Evolutionary conservation across 495 filamentous ascomycete genomes (phyloP).

Genomic region (Jackrogersella multiformis): DNA sequence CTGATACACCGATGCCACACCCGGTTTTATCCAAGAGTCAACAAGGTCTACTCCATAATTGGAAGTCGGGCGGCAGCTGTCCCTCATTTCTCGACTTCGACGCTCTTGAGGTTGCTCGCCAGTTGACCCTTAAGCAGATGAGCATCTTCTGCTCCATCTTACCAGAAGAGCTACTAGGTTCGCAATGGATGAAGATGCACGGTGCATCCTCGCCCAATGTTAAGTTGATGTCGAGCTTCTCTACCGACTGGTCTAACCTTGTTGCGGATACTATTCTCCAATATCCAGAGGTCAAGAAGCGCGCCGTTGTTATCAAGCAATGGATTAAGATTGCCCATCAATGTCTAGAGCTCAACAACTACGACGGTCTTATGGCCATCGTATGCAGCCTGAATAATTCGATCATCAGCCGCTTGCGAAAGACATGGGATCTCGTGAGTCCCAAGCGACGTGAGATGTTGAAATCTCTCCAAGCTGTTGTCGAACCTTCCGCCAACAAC

Average conservation of each 20-base stretch:
- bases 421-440: slow-evolving; percentile 92
- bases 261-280: slow-evolving; percentile 96
- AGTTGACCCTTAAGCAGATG: slow-evolving; percentile 94
- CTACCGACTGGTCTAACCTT: slow-evolving; percentile 89
- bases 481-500: slow-evolving; percentile 91
- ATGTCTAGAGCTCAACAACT: slow-evolving; percentile 91
- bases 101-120: slow-evolving; percentile 87
- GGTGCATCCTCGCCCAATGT: slow-evolving; percentile 88
- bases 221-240: slow-evolving; percentile 90
- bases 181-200: slow-evolving; percentile 89
- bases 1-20: slow-evolving; percentile 74
- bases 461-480: slow-evolving; percentile 78
- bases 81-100: slow-evolving; percentile 93
- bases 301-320: slow-evolving; percentile 91
- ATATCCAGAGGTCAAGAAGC: slow-evolving; percentile 87
- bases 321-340: slow-evolving; percentile 96
- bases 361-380: slow-evolving; percentile 96
- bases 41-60: slow-evolving; percentile 72
- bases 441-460: slow-evolving; percentile 83
- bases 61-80: slow-evolving; percentile 72
- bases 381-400: slow-evolving; percentile 92
- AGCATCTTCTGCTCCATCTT: slow-evolving; percentile 91
- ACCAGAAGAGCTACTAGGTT: slow-evolving; percentile 91
- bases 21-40: slow-evolving; percentile 80
- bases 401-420: slow-evolving; percentile 87